Evolutionary conservation across 192 early-diverging fungal species (phyloP), one percentile per base, ranked within the genome.

Genomic region (Umbelopsis sp.): DNA sequence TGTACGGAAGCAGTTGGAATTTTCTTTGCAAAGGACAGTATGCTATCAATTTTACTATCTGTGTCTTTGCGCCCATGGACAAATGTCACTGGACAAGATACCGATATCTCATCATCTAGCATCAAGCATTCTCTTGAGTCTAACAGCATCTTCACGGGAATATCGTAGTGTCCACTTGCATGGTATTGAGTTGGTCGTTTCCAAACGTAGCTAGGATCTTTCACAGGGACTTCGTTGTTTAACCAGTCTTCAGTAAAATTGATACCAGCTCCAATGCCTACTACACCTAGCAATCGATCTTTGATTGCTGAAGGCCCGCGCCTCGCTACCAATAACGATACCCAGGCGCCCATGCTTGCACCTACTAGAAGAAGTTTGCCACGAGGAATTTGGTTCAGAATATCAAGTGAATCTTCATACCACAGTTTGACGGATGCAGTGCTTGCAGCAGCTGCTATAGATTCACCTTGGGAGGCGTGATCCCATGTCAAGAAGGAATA

Each of bases 281-380:
- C 29, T 21, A 80, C 70, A 4, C 71, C 68, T 14, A 21, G 0
- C 14, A 77, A 10, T 1, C 31, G 45, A 1, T 50, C 16, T 20
- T 10, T 29, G 17, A 62, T 29, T 0, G 16, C n/a, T 4, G 43
- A 25, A 0, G 29, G 14, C 1, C 41, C 45, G 1, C 52, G 44
- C 2, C 5, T 51, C 6, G 62, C 74, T 20, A 73, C 32, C 14
- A 70, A 32, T 1, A 75, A 7, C 2, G 74, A 53, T 6, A 80
- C 32, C 79, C 74, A 76, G 10, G 68, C 31, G n/a, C 79, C 79
- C 71, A 76, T 73, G 45, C 79, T 80, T 1, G 71, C 54, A 14
- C 74, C 70, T 2, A 80, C 65, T 2, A 76, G 34, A 10, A 74
- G 4, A 32, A 71, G 38, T 14, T 24, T 45, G 14, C 67, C 68